These are phyloP conservation scores for Phoma sp. DNA, from an alignment of 2,329 filamentous ascomycete species.

Conservation along the genomic window DNA sequence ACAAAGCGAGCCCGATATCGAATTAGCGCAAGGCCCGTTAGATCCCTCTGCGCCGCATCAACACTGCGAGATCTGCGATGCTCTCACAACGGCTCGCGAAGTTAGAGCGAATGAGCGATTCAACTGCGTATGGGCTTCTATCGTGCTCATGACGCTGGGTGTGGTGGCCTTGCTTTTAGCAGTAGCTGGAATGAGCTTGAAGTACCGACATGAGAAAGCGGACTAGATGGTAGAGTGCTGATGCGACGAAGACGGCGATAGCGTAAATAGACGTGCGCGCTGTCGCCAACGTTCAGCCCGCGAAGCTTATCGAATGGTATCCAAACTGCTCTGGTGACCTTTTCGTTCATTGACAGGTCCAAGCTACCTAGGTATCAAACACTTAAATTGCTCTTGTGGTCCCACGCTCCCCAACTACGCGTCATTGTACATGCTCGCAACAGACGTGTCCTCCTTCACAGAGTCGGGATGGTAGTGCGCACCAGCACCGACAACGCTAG, in stretches of 20 bases:
- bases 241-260: not conserved
- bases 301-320: not conserved
- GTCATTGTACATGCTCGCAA: constrained; percentile 25
- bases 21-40: constrained; percentile 3
- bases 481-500: constrained; percentile 52
- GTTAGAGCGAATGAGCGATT: constrained; percentile 5
- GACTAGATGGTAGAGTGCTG: too few relatives aligned
- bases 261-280: too few relatives aligned
- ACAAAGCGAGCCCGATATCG: constrained; percentile 8
- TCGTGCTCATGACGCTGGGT: constrained; percentile 1
- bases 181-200: not conserved
- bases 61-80: constrained; percentile 15
- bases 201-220: too few relatives aligned
- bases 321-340: too few relatives aligned
- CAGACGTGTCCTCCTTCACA: constrained; percentile 20
- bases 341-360: too few relatives aligned
- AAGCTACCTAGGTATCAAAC: too few relatives aligned
- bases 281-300: too few relatives aligned
- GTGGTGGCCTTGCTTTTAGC: constrained; percentile 1
- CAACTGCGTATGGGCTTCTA: constrained; percentile 8
- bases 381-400: too few relatives aligned
- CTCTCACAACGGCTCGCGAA: constrained; percentile 8
- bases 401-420: constrained; percentile 7
- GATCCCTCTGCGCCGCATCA: constrained; percentile 1
- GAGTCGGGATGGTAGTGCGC: constrained; percentile 33